These are phyloP conservation scores for Nissolia schottii DNA, from an alignment of 306 rosid species.

Conservation along the genomic window DNA sequence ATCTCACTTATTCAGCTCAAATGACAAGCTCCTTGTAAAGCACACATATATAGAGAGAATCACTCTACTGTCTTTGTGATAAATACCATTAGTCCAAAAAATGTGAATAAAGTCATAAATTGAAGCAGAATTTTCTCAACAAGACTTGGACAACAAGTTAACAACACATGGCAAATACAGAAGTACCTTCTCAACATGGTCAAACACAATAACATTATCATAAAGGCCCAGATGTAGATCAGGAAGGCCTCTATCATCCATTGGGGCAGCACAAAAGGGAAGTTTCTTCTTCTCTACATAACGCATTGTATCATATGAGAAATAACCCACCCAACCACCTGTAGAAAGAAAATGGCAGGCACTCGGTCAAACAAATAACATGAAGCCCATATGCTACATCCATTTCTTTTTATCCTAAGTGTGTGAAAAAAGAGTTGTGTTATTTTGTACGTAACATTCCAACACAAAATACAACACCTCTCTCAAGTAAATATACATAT, in stretches of 20 bases:
- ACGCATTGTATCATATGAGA: conserved; percentile 96
- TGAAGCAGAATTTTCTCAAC: not conserved
- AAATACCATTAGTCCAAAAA: not conserved
- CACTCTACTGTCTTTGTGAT: not conserved
- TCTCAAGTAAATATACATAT: no score
- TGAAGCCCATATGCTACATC: not conserved
- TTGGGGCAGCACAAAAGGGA: conserved; percentile 79
- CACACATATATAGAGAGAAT: not conserved
- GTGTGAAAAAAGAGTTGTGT: not conserved
- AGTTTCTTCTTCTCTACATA: conserved; percentile 88
- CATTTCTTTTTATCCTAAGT: not conserved
- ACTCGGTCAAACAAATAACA: not conserved
- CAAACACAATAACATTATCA: conserved; percentile 85
- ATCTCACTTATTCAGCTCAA: conserved; percentile 4
- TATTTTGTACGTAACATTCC: no score
- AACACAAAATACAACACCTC: no score
- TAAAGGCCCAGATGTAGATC: conserved; percentile 95
- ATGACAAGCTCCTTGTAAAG: not conserved
- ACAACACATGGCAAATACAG: conserved; percentile 3
- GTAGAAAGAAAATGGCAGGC: conserved; percentile 10
- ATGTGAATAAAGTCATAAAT: not conserved
- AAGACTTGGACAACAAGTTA: conserved; percentile 2
- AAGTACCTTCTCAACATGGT: conserved; percentile 88
- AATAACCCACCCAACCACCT: conserved; percentile 99
- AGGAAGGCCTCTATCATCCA: conserved; percentile 89